Base-by-base conservation (phyloP, 225 moss, liverwort and hornwort species). In the Physcomitrellopsis africana region DNA sequence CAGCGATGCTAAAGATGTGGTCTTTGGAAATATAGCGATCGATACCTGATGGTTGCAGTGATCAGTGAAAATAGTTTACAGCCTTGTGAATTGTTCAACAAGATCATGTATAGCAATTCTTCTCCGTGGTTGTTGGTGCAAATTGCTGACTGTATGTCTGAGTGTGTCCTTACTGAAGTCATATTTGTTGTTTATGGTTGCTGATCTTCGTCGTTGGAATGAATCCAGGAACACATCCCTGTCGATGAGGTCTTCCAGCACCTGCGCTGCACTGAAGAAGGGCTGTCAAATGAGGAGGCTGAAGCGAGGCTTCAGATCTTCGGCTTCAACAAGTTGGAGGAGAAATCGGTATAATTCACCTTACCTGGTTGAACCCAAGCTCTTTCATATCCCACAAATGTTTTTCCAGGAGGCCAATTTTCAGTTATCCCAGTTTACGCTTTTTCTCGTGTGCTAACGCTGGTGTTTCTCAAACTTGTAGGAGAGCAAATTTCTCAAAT, bases 261-360 rank as follows among this genome's bases (percentile, higher is more conserved):
- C 52, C 80, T 68, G 84, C 89, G 79, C 79, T 85, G 74, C 76
- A 87, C 44, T 14, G 78, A 55, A 70, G 74, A 67, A 27, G 78
- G 81, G 3, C 51, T 85, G 43, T 55, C 81, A 19, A 53, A 79
- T 79, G 78, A 51, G 70, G 81, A 79, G 60, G 81, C 66, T 17
- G 55, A 49, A 19, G 81, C 79, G 14, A 90, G 94, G 27, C 80
- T 91, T 47, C 60, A 44, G 23, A 75, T 92, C 20, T 94, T 91
- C 70, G 92, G 94, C 46, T 80, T 77, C 52, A 94, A 94, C 68
- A 92, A 83, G 72, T 74, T 94, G 22, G 94, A 94, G 74, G 92
- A 94, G 81, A 91, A 90, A 81, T 73, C 72, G 68, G 94, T 94
- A 57, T 3, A 52, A 12, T 54, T 57, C 73, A 49, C 48, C 48